Evolutionary conservation across 2,329 filamentous ascomycete species (phyloP).

Genomic region (Sarocladium oryzae): DNA sequence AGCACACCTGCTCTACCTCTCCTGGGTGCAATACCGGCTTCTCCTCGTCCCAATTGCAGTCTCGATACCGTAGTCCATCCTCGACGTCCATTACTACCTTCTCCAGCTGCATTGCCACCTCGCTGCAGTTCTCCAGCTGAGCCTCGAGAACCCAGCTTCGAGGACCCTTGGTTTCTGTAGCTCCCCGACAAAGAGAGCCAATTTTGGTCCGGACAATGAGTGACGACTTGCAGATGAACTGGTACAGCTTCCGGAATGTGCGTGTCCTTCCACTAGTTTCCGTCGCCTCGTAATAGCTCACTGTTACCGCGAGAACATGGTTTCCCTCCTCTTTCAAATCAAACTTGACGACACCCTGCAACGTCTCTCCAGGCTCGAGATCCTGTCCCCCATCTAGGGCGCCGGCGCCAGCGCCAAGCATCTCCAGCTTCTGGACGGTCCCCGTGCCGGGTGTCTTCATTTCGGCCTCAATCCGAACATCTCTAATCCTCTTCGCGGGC

Average conservation of each 20-base stretch:
- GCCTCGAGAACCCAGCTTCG: constrained; percentile 75
- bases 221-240: constrained; percentile 88
- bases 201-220: constrained; percentile 89
- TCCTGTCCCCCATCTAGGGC: constrained; percentile 28
- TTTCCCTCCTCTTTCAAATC: constrained; percentile 91
- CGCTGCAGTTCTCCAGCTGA: constrained; percentile 90
- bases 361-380: constrained; percentile 55
- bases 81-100: constrained; percentile 50
- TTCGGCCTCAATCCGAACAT: constrained; percentile 79
- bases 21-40: constrained; percentile 54
- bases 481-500: constrained; percentile 52
- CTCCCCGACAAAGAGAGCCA: constrained; percentile 45
- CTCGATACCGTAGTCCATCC: constrained; percentile 41
- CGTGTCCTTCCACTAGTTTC: constrained; percentile 64
- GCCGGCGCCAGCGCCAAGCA: constrained; percentile 31
- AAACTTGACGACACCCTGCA: constrained; percentile 78
- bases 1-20: constrained; percentile 61
- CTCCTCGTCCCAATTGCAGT: constrained; percentile 50
- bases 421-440: constrained; percentile 55
- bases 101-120: constrained; percentile 75
- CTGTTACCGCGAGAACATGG: constrained; percentile 87
- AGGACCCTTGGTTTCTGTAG: constrained; percentile 11
- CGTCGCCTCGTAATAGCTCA: constrained; percentile 88
- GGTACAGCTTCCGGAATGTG: constrained; percentile 92
- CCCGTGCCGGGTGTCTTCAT: constrained; percentile 78